Evolutionary conservation across 345 rosid species (phyloP).

Genomic region (Mallotus nudiflorus): DNA sequence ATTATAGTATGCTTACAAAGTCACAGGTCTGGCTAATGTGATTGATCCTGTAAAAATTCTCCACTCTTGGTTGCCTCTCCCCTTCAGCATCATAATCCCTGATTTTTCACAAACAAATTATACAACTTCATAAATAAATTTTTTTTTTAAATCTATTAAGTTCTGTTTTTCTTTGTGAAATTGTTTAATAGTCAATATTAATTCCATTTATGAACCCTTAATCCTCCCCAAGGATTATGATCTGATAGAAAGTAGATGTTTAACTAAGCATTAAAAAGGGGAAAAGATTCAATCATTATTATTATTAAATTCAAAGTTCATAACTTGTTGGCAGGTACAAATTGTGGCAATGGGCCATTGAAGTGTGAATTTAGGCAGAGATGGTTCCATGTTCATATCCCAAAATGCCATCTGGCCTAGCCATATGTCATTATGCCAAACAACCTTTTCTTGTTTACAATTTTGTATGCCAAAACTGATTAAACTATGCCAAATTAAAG

Average conservation of each 20-base stretch:
- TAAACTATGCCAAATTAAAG: no score
- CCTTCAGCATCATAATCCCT: conserved; percentile 78
- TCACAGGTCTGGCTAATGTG: conserved; percentile 83
- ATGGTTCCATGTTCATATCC: neutral
- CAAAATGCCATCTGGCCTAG: neutral
- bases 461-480: neutral
- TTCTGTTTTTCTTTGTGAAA: no score
- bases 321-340: neutral
- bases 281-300: no score
- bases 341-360: neutral
- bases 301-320: neutral
- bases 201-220: no score
- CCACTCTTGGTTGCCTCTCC: conserved; percentile 69
- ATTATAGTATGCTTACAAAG: conserved; percentile 44
- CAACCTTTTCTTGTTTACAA: neutral
- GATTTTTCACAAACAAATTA: conserved; percentile 11
- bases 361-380: neutral
- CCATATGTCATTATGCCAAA: neutral
- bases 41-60: conserved; percentile 65
- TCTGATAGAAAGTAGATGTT: no score
- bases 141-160: no score
- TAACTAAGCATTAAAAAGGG: no score
- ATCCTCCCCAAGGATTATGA: no score
- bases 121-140: neutral
- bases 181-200: no score